Conservation (phyloP, 164 flowering plant species). For the Nymphaea colorata region DNA sequence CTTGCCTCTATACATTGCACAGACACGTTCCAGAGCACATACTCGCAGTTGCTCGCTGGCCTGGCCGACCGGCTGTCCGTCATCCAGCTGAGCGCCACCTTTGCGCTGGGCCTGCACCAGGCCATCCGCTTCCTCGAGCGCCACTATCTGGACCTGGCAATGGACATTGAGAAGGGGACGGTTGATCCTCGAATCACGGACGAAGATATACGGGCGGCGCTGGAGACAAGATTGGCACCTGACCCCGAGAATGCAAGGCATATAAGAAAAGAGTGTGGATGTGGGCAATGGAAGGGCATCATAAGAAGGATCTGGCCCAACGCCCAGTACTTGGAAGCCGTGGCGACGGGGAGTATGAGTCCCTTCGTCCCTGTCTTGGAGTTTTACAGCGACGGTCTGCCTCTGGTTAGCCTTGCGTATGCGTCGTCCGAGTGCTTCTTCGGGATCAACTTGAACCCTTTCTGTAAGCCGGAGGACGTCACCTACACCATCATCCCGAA, state of each 20-base stretch:
- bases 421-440: slow-evolving; percentile 78
- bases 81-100: slow-evolving; percentile 63
- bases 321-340: slow-evolving; percentile 65
- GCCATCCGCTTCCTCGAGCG: slow-evolving; percentile 63
- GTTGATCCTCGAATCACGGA: slow-evolving; percentile 38
- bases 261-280: slow-evolving; percentile 31
- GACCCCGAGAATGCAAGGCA: slow-evolving; percentile 40
- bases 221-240: slow-evolving; percentile 20
- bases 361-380: slow-evolving; percentile 67
- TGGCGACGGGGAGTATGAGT: slow-evolving; percentile 79
- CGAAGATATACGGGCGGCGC: slow-evolving; percentile 21
- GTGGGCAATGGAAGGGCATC: slow-evolving; percentile 49
- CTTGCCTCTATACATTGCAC: slow-evolving; percentile 56
- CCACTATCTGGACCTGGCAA: slow-evolving; percentile 37
- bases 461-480: slow-evolving; percentile 50
- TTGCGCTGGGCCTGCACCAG: slow-evolving; percentile 67
- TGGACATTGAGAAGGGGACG: slow-evolving; percentile 40
- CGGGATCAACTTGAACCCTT: slow-evolving; percentile 56
- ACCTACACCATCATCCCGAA: slow-evolving; percentile 73
- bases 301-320: slow-evolving; percentile 69
- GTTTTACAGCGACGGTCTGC: slow-evolving; percentile 52
- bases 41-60: slow-evolving; percentile 77
- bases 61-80: slow-evolving; percentile 38
- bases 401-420: slow-evolving; percentile 60
- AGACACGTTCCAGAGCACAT: slow-evolving; percentile 77